These are phyloP conservation scores for Chloris gayana DNA, from an alignment of 176 grass and related monocot genomes.

Conservation along the genomic window DNA sequence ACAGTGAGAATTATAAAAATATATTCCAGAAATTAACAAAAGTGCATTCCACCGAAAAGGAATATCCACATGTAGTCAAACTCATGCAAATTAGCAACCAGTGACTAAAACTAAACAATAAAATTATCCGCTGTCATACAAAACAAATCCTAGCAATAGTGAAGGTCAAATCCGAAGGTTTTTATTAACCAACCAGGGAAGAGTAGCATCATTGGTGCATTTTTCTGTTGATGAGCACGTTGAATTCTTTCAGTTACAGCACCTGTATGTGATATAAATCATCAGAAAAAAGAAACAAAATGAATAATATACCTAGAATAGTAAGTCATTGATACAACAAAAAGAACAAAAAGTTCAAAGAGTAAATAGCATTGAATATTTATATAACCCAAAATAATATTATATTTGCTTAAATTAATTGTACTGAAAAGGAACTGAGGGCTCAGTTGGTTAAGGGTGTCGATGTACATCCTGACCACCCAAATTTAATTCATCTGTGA, in stretches of 20 bases:
- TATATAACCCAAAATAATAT: background rate
- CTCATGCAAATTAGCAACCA: background rate
- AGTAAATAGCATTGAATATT: background rate
- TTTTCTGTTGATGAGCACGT: constrained; percentile 58
- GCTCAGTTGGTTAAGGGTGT: too few relatives aligned
- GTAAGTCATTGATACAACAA: constrained; percentile 1
- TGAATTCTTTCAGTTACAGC: constrained; percentile 84
- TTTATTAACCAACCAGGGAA: constrained; percentile 78
- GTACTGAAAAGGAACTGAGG: background rate
- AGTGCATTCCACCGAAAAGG: background rate
- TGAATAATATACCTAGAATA: background rate
- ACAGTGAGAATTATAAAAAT: background rate
- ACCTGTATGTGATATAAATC: constrained; percentile 49
- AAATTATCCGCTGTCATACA: background rate
- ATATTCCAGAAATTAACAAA: background rate
- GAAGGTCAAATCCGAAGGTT: background rate
- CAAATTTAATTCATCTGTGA: background rate
- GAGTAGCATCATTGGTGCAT: constrained; percentile 83
- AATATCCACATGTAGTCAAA: background rate
- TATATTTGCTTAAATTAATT: background rate
- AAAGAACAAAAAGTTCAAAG: background rate
- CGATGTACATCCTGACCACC: too few relatives aligned
- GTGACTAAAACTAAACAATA: constrained; percentile 7
- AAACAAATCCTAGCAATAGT: background rate
- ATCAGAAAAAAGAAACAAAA: constrained; percentile 20